Percentiles rank a stretch among this genome's conserved stretches.
These are phyloP conservation scores for Cyclotella choctawhatcheeana DNA, from an alignment of 108 stramenopile genomes.

Conservation along the genomic window DNA sequence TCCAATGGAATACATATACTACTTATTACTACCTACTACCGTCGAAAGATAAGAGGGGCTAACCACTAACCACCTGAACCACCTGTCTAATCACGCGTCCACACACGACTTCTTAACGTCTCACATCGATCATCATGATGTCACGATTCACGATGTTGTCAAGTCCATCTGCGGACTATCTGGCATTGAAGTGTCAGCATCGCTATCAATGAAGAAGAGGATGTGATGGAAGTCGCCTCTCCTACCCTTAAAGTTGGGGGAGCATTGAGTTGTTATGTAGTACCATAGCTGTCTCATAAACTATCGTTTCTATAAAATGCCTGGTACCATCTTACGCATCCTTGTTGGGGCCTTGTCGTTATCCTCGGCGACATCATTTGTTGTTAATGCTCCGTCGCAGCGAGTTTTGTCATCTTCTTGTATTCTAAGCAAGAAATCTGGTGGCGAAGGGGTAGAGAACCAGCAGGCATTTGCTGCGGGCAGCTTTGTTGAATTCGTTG, in stretches of 20 bases:
- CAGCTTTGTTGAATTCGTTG: constrained; percentile 59
- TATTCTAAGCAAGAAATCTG: constrained; percentile 30
- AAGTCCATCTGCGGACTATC: neutral
- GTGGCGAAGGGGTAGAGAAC: constrained; percentile 44
- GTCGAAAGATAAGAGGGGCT: neutral
- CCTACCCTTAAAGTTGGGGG: too few species aligned
- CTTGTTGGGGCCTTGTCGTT: constrained; percentile 8
- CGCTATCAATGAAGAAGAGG: too few species aligned
- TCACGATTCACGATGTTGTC: too few species aligned
- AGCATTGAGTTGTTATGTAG: neutral
- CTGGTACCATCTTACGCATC: constrained; percentile 12
- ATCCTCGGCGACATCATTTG: constrained; percentile 18
- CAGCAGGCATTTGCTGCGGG: constrained; percentile 50
- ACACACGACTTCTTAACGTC: too few species aligned
- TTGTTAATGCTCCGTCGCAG: constrained; percentile 8
- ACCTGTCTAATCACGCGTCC: too few species aligned
- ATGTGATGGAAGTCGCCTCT: too few species aligned
- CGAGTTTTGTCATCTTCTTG: neutral
- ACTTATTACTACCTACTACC: too few species aligned
- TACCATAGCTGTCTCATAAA: too few species aligned
- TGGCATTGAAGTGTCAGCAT: constrained; percentile 11
- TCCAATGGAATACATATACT: too few species aligned
- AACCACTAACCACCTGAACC: neutral
- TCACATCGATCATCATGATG: too few species aligned
- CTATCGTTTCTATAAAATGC: too few species aligned